A percentile compares a stretch with the other conserved stretches of the same genome.
phyloP scores from a whole-genome alignment of 1,284 basidiomycete species.

The Ganoderma sinense region DNA sequence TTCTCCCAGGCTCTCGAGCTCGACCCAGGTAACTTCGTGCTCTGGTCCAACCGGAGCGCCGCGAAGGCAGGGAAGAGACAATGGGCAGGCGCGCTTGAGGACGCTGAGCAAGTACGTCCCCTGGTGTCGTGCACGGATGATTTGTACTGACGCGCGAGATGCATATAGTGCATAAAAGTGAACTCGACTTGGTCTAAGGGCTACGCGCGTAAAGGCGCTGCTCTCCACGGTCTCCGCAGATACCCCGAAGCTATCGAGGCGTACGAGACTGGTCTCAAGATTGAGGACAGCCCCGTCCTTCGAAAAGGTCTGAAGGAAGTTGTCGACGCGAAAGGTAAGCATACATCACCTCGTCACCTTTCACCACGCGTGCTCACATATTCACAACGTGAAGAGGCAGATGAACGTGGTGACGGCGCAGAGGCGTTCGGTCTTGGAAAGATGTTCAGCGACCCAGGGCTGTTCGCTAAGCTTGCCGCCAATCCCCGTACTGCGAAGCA shows the following conservation, averaged over 20 bases:
- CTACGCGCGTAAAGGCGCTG: slow-evolving; percentile 92
- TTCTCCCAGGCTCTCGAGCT: slow-evolving; percentile 90
- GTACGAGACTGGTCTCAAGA: slow-evolving; percentile 83
- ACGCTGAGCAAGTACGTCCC: slow-evolving; percentile 85
- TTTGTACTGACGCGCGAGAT: not conserved
- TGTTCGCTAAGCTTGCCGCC: slow-evolving; percentile 83
- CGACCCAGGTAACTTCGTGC: slow-evolving; percentile 86
- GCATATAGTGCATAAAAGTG: slow-evolving; percentile 73
- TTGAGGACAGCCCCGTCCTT: slow-evolving; percentile 84
- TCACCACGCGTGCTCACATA: not conserved
- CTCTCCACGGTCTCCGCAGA: slow-evolving; percentile 85
- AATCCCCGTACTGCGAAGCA: slow-evolving; percentile 90
- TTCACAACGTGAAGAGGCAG: slow-evolving; percentile 42
- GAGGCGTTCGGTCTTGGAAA: slow-evolving; percentile 71
- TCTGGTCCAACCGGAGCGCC: slow-evolving; percentile 94
- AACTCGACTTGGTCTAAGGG: slow-evolving; percentile 92
- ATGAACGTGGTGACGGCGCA: slow-evolving; percentile 49
- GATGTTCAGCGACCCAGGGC: slow-evolving; percentile 87
- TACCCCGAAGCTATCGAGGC: slow-evolving; percentile 87
- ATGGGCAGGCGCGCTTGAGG: slow-evolving; percentile 82
- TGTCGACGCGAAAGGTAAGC: slow-evolving; percentile 75
- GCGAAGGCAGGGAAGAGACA: slow-evolving; percentile 86
- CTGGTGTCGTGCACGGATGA: not conserved
- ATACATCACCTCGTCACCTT: slow-evolving; percentile 8
- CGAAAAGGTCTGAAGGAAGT: slow-evolving; percentile 92